Evolutionary conservation across 2,329 filamentous ascomycete species (phyloP).

Genomic region (Septoria petroselini): DNA sequence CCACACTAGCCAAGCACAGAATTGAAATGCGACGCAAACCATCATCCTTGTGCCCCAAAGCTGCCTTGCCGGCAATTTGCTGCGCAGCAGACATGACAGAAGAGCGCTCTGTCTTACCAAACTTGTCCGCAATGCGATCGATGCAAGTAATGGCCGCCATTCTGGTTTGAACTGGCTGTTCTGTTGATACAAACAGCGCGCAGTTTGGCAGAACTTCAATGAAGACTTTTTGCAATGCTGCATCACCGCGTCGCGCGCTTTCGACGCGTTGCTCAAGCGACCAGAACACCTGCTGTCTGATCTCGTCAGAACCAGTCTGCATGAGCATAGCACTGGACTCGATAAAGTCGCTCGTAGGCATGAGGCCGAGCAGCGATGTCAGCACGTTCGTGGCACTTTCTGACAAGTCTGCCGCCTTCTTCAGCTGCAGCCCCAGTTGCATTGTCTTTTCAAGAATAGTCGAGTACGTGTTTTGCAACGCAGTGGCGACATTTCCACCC

Average conservation of each 20-base stretch:
- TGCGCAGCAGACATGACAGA: conserved; percentile 71
- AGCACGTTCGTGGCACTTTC: conserved; percentile 63
- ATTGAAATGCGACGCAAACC: conserved; percentile 79
- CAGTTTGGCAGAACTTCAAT: conserved; percentile 37
- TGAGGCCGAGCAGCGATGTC: conserved; percentile 74
- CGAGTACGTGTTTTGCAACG: conserved; percentile 31
- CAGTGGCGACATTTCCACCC: conserved; percentile 22
- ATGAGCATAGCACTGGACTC: conserved; percentile 81
- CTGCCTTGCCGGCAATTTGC: conserved; percentile 71
- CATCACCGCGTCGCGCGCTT: conserved; percentile 67
- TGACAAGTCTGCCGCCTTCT: conserved; percentile 39
- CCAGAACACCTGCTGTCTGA: conserved; percentile 72
- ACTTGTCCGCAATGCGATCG: conserved; percentile 89
- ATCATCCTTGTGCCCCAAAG: conserved; percentile 70
- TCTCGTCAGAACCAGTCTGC: conserved; percentile 67
- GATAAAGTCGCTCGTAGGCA: conserved; percentile 85
- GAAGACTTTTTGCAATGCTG: conserved; percentile 68
- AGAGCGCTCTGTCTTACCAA: conserved; percentile 84
- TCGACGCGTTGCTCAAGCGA: conserved; percentile 79
- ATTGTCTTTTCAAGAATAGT: conserved; percentile 44
- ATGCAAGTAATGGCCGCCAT: conserved; percentile 85
- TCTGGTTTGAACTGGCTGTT: conserved; percentile 70
- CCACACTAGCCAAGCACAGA: conserved; percentile 81
- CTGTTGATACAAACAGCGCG: conserved; percentile 70
- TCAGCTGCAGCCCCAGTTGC: conserved; percentile 62